Percentiles rank a stretch among this genome's conserved stretches.
Conservation (phyloP, 148 eudicot genomes). For the Cornus suecica region DNA sequence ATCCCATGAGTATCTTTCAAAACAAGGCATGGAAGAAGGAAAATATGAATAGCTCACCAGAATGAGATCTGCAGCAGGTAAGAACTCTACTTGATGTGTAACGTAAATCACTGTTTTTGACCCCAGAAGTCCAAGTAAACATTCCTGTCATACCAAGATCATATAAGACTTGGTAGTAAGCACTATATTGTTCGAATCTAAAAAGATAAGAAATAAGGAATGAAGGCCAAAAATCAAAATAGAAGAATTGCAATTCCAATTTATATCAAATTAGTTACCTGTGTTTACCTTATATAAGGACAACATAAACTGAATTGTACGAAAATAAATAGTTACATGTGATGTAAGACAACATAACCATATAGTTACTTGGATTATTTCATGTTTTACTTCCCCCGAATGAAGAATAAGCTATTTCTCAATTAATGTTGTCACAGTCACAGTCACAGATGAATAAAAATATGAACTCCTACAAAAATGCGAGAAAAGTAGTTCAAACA, state of each 20-base stretch:
- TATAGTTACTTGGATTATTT: too few relatives aligned
- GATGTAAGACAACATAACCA: too few relatives aligned
- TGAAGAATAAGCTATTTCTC: too few relatives aligned
- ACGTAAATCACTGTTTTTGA: conserved; percentile 41
- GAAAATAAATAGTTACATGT: too few relatives aligned
- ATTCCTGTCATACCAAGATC: conserved; percentile 28
- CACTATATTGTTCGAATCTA: not conserved
- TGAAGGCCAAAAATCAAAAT: not conserved
- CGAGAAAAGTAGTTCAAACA: not conserved
- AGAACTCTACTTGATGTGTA: conserved; percentile 44
- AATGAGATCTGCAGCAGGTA: conserved; percentile 46
- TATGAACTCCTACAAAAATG: not conserved
- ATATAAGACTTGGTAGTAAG: not conserved
- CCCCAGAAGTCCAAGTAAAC: conserved; percentile 29
- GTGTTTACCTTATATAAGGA: not conserved
- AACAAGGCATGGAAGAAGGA: not conserved
- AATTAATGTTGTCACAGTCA: too few relatives aligned
- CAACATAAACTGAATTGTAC: not conserved
- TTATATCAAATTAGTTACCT: not conserved
- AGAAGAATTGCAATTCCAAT: not conserved
- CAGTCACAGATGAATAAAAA: too few relatives aligned
- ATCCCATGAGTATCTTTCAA: not conserved
- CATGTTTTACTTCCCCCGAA: too few relatives aligned
- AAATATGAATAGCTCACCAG: conserved; percentile 27
- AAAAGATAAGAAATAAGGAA: not conserved